Base-by-base conservation (phyloP, 164 flowering plant species). In the Macadamia integrifolia region DNA sequence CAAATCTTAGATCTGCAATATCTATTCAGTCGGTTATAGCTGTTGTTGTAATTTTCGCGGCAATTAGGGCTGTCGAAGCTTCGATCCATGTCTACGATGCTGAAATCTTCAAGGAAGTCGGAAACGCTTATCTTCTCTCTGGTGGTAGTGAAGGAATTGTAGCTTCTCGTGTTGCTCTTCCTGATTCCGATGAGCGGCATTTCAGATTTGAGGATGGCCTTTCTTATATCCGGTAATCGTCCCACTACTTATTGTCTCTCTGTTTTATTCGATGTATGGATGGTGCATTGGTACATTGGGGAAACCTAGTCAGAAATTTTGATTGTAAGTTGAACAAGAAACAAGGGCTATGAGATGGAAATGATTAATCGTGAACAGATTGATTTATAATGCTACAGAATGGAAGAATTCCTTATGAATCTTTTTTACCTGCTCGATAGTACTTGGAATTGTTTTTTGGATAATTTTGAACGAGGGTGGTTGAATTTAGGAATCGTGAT, bases 131-230 rank as follows among this genome's bases (percentile, higher is more conserved):
- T 77, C 90, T 93, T 44, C 85, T 93, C 68, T 81, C 92, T 72
- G 98, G 90, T 60, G 98, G 98, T 64, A 93, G 98, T 69, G 97
- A 91, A 73, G 98, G 97, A 65, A 69, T 93, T 58, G 75, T 76
- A 72, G 82, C 91, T 42, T 67, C 88, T 32, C 44, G 46, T 60
- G 49, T 62, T 61, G 58, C 44, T 63, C 17, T 64, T 58, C 18
- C 72, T 11, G 28, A 64, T 58, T 29, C 72, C 9, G 15, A 67
- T 48, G 56, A 13, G 23, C 62, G 64, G 60, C 48, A 65, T 2
- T 42, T 23, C 50, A 67, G 30, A 11, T 67, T 77, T 7, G 64
- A 73, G 17, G 71, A 66, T 58, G 84, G 78, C 70, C 80, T 59
- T 61, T 84, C 96, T 67, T 86, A 71, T 61, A 87, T 87, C 75